These are phyloP conservation scores for Xylariomycetidae sp. DNA, from an alignment of 2,329 filamentous ascomycete species.

Conservation along the genomic window DNA sequence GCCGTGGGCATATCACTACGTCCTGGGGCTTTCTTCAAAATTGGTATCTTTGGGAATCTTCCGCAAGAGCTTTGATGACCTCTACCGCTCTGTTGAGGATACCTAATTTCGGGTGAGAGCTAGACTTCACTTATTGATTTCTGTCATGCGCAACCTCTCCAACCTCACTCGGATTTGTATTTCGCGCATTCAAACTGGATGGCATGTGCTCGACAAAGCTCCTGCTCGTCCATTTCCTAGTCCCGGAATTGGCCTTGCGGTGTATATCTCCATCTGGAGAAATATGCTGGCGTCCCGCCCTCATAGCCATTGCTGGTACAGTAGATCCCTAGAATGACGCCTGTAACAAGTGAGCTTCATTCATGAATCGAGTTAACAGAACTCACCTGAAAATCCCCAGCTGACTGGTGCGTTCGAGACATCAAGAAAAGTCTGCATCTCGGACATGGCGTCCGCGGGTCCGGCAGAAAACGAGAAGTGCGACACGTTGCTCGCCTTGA, in stretches of 20 bases:
- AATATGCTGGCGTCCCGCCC: slow-evolving; percentile 38
- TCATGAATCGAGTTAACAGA: not conserved
- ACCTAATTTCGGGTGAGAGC: too few species aligned
- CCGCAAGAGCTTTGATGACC: too few species aligned
- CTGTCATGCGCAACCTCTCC: too few species aligned
- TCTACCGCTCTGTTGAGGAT: too few species aligned
- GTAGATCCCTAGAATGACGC: slow-evolving; percentile 47
- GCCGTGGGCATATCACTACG: too few species aligned
- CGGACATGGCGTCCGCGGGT: slow-evolving; percentile 24
- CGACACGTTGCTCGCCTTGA: slow-evolving; percentile 39
- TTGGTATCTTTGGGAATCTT: too few species aligned
- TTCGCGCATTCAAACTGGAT: too few species aligned
- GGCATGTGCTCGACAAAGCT: too few species aligned
- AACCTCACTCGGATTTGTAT: too few species aligned
- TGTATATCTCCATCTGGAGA: slow-evolving; percentile 43
- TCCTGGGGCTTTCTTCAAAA: too few species aligned
- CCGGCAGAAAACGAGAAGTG: slow-evolving; percentile 39
- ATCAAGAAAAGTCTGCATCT: slow-evolving; percentile 27
- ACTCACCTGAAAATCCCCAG: slow-evolving; percentile 36
- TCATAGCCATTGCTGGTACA: slow-evolving; percentile 46
- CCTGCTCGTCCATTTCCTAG: too few species aligned
- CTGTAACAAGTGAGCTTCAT: slow-evolving; percentile 18
- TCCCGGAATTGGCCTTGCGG: slow-evolving; percentile 32
- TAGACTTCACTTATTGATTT: too few species aligned
- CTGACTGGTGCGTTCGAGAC: slow-evolving; percentile 32